A percentile compares a stretch with the other conserved stretches of the same genome.
These are phyloP conservation scores for Scenedesmus sp. DNA, from an alignment of 163 green algal species.

Conservation along the genomic window DNA sequence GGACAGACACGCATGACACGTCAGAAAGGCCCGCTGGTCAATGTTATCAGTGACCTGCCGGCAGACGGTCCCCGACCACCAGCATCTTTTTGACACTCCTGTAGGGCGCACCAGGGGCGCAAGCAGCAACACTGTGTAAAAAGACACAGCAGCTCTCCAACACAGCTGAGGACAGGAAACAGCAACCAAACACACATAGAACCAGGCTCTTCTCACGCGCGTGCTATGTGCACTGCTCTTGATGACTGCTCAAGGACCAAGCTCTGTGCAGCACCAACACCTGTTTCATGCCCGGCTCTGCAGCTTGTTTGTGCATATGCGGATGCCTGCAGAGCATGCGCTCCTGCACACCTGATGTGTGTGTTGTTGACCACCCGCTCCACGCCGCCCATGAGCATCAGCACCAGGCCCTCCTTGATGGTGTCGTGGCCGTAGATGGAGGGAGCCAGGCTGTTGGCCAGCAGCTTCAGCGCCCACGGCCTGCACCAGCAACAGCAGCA, in stretches of 20 bases:
- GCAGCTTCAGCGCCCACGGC: constrained; percentile 83
- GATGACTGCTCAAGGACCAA: too few species aligned
- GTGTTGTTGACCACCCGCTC: constrained; percentile 77
- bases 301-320: neutral
- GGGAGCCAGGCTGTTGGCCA: constrained; percentile 93
- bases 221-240: too few species aligned
- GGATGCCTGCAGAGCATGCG: too few species aligned
- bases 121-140: too few species aligned
- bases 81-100: too few species aligned
- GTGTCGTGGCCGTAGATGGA: constrained; percentile 97
- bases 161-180: too few species aligned
- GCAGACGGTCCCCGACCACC: neutral
- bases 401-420: constrained; percentile 96
- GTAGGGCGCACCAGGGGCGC: too few species aligned
- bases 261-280: neutral
- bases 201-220: too few species aligned
- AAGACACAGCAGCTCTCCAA: neutral
- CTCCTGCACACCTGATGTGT: constrained; percentile 67
- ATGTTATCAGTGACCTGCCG: too few species aligned
- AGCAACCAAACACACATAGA: too few species aligned
- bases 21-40: neutral
- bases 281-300: neutral
- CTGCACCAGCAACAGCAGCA: neutral
- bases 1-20: neutral
- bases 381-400: constrained; percentile 92